Evolutionary conservation across 345 rosid genomes (phyloP).

Genomic region (Eucalyptus paniculata): DNA sequence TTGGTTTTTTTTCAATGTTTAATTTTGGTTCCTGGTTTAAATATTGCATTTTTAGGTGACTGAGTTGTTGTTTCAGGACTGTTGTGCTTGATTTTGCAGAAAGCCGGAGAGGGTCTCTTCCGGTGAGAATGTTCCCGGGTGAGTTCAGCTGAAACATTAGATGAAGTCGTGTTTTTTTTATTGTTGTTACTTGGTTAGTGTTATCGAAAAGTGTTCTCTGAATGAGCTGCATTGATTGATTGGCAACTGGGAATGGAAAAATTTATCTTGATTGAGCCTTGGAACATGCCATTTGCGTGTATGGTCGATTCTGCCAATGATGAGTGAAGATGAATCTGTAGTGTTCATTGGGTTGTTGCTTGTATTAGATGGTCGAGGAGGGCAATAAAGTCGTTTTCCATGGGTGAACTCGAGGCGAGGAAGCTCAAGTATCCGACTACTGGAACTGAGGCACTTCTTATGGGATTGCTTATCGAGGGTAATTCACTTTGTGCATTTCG

Average conservation of each 20-base stretch:
- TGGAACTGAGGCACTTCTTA: conserved; percentile 74
- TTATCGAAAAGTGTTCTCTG: neutral
- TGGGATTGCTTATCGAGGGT: conserved; percentile 83
- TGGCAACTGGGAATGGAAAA: neutral
- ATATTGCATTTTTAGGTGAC: neutral
- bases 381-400: conserved; percentile 61
- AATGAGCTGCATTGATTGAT: neutral
- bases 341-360: neutral
- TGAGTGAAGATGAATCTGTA: neutral
- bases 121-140: conserved; percentile 39
- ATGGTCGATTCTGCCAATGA: neutral
- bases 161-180: neutral
- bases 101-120: conserved; percentile 41
- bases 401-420: conserved; percentile 77
- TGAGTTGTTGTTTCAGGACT: neutral
- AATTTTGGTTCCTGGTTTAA: neutral
- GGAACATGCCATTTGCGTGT: neutral
- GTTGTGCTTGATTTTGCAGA: conserved; percentile 28
- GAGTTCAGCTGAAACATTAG: conserved; percentile 2
- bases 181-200: neutral
- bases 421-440: conserved; percentile 63
- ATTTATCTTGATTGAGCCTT: neutral
- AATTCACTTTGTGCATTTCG: neutral
- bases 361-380: conserved; percentile 68
- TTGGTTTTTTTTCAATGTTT: neutral